Evolutionary conservation across 495 filamentous ascomycete species (phyloP).

Genomic region (Aspergillus egyptiacus): DNA sequence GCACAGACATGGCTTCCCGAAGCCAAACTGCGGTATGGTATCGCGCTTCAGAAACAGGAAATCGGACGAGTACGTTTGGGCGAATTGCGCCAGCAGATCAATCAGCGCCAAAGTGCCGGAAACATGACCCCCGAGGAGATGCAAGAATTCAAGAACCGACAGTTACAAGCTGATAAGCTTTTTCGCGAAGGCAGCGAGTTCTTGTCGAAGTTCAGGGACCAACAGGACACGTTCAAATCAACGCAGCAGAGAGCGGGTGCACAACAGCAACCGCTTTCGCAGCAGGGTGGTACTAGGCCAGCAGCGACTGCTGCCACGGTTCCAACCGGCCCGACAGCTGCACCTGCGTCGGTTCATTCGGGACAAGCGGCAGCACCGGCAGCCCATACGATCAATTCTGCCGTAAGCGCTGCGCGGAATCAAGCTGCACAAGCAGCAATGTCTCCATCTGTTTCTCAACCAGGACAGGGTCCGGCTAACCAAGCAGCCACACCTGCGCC

Average conservation of each 20-base stretch:
- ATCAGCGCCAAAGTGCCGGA: constrained; percentile 31
- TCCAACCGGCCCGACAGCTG: constrained; percentile 19
- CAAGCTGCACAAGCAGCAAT: constrained; percentile 37
- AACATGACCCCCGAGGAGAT: constrained; percentile 41
- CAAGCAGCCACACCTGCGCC: constrained; percentile 29
- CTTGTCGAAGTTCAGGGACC: constrained; percentile 43
- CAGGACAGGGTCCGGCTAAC: constrained; percentile 31
- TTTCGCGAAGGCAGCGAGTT: constrained; percentile 43
- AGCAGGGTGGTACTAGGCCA: constrained; percentile 13
- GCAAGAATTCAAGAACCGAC: constrained; percentile 38
- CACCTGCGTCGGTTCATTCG: constrained; percentile 25
- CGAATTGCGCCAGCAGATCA: constrained; percentile 35
- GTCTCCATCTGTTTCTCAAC: constrained; percentile 36
- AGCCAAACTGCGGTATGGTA: constrained; percentile 47
- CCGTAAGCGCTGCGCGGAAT: constrained; percentile 46
- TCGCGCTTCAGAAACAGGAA: constrained; percentile 49
- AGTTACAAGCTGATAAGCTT: constrained; percentile 40
- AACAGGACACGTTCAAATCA: constrained; percentile 41
- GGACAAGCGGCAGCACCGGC: constrained; percentile 40
- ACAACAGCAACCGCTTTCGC: constrained; percentile 17
- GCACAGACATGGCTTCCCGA: constrained; percentile 47
- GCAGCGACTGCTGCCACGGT: constrained; percentile 9
- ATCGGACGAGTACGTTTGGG: constrained; percentile 35
- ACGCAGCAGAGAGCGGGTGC: constrained; percentile 32
- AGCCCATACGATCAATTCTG: constrained; percentile 49